Percentiles rank a stretch among this genome's conserved stretches.
Evolutionary conservation across 2,329 filamentous ascomycete genomes (phyloP).

Genomic region (Xylariaceae sp.): DNA sequence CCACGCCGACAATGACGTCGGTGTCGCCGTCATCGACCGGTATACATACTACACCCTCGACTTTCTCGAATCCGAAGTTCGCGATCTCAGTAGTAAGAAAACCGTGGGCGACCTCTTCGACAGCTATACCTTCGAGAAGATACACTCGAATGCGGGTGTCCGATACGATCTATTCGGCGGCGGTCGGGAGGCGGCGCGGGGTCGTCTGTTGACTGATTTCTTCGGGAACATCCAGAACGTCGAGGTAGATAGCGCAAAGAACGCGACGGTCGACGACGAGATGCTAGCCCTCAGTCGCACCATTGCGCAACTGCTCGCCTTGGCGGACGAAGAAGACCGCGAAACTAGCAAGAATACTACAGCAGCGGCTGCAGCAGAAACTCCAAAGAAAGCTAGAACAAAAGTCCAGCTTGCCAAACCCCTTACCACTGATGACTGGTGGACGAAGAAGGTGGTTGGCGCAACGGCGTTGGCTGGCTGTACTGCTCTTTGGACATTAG

Average conservation of each 20-base stretch:
- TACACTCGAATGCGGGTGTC: conserved; percentile 86
- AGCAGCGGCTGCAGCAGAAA: conserved; percentile 24
- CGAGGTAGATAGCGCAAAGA: conserved; percentile 66
- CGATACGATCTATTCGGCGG: conserved; percentile 93
- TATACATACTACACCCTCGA: conserved; percentile 99
- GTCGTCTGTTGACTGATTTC: conserved; percentile 87
- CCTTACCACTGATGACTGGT: conserved; percentile 60
- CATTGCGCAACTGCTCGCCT: conserved; percentile 49
- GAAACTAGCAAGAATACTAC: conserved; percentile 26
- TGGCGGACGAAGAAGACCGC: conserved; percentile 42
- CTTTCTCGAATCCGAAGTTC: conserved; percentile 86
- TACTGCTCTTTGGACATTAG: conserved; percentile 52
- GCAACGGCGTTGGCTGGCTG: conserved; percentile 58
- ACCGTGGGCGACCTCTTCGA: conserved; percentile 93
- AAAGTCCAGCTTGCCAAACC: conserved; percentile 52
- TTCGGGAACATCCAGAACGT: conserved; percentile 98
- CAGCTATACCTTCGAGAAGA: conserved; percentile 90
- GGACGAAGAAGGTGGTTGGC: conserved; percentile 59
- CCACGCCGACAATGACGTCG: conserved; percentile 96
- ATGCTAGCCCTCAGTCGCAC: conserved; percentile 67
- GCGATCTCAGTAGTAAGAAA: conserved; percentile 78
- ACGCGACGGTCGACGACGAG: conserved; percentile 62
- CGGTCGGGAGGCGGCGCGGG: conserved; percentile 69
- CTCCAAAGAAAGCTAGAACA: conserved; percentile 22
- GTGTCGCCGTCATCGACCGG: conserved; percentile 94